A percentile compares a stretch with the other conserved stretches of the same genome.
phyloP scores from a whole-genome alignment of 176 grass and related monocot species.

The Lolium multiflorum region DNA sequence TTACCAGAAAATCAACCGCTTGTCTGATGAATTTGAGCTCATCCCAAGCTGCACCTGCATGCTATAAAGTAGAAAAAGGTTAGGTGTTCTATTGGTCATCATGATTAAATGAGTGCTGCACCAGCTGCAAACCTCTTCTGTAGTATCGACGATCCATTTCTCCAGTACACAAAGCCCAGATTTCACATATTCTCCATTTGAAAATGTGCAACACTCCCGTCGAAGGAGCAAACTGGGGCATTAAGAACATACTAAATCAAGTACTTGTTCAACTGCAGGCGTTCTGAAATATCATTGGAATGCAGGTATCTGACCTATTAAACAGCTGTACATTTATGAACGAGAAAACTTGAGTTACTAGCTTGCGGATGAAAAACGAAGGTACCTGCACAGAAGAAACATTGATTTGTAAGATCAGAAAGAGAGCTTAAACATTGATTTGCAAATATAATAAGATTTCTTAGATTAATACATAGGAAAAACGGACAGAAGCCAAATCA shows the following conservation, averaged over 20 bases:
- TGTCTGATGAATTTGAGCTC: constrained; percentile 92
- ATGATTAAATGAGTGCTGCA: not conserved
- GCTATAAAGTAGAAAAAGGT: constrained; percentile 57
- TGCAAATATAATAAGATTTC: too few relatives aligned
- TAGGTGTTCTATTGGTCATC: constrained; percentile 31
- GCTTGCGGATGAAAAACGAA: constrained; percentile 89
- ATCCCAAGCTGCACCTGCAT: constrained; percentile 81
- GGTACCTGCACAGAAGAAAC: constrained; percentile 68
- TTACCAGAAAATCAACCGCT: constrained; percentile 90
- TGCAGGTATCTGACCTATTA: constrained; percentile 61
- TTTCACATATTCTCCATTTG: too few relatives aligned
- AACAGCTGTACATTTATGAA: constrained; percentile 95
- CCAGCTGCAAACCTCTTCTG: too few relatives aligned
- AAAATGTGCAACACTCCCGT: constrained; percentile 84
- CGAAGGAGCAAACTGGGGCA: constrained; percentile 72
- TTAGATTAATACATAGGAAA: constrained; percentile 5
- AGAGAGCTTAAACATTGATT: not conserved
- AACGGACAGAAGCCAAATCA: not conserved
- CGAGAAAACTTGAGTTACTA: constrained; percentile 91
- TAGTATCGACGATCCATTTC: too few relatives aligned
- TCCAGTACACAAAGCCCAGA: too few relatives aligned
- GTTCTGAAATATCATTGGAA: constrained; percentile 32
- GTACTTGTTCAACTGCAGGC: constrained; percentile 15
- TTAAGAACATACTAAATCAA: constrained; percentile 37
- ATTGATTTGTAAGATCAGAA: constrained; percentile 40